A percentile compares a stretch with the other conserved stretches of the same genome.
phyloP scores from a whole-genome alignment of 192 early-diverging fungal genomes.

The Ambispora gerdemannii region DNA sequence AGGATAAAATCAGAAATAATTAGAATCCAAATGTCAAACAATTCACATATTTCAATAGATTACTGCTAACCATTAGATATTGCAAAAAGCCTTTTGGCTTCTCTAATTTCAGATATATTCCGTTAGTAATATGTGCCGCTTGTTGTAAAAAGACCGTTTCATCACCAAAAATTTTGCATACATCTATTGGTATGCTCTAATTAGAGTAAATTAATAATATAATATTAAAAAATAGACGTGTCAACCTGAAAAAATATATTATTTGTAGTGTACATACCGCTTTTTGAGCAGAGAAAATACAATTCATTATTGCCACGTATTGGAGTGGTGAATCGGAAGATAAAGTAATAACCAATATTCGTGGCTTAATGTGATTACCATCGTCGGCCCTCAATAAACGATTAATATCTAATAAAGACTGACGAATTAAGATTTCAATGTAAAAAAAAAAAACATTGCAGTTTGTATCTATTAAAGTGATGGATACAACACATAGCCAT shows the following conservation, averaged over 20 bases:
- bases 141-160: constrained; percentile 91
- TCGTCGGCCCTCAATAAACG: constrained; percentile 56
- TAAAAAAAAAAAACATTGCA: constrained; percentile 32
- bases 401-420: constrained; percentile 59
- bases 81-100: constrained; percentile 74
- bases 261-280: constrained; percentile 43
- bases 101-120: constrained; percentile 74
- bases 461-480: background rate
- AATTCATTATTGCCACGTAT: constrained; percentile 98
- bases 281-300: constrained; percentile 95
- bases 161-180: constrained; percentile 75
- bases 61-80: constrained; percentile 75
- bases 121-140: constrained; percentile 84
- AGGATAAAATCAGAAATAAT: background rate
- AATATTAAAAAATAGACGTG: background rate
- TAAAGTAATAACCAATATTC: constrained; percentile 83
- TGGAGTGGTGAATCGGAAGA: constrained; percentile 83
- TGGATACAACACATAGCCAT: constrained; percentile 58
- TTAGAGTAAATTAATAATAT: background rate
- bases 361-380: constrained; percentile 58
- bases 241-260: background rate
- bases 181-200: constrained; percentile 85
- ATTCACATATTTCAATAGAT: background rate
- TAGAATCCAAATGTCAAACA: background rate
- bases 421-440: constrained; percentile 13